These are phyloP conservation scores for Periconia macrospinosa DNA, from an alignment of 2,329 filamentous ascomycete genomes.

Conservation along the genomic window DNA sequence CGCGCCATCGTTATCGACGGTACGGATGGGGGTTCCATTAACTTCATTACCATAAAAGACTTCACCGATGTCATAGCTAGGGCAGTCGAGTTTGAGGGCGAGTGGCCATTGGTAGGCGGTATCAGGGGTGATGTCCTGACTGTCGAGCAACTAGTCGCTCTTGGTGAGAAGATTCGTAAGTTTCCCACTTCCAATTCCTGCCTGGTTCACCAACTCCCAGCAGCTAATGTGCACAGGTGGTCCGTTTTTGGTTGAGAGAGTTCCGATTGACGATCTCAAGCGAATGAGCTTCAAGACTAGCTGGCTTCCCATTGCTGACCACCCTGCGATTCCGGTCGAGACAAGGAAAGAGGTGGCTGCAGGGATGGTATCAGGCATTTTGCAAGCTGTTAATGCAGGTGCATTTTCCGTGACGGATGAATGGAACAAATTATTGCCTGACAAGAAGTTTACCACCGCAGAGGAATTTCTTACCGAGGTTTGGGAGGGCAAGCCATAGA, in stretches of 20 bases:
- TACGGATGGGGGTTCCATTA: slow-evolving; percentile 37
- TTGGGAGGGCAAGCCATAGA: slow-evolving; percentile 39
- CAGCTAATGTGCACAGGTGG: slow-evolving; percentile 28
- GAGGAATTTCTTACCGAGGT: slow-evolving; percentile 42
- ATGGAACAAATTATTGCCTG: slow-evolving; percentile 48
- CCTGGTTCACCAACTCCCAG: not conserved
- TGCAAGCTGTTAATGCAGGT: slow-evolving; percentile 43
- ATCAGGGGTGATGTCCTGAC: slow-evolving; percentile 13
- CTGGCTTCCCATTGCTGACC: slow-evolving; percentile 40
- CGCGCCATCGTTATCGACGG: slow-evolving; percentile 17
- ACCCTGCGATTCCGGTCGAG: slow-evolving; percentile 37
- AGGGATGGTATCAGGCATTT: slow-evolving; percentile 41
- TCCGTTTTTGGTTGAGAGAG: slow-evolving; percentile 46
- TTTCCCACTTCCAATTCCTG: not conserved
- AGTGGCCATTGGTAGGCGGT: slow-evolving; percentile 23
- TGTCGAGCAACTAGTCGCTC: slow-evolving; percentile 9
- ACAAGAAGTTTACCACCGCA: slow-evolving; percentile 44
- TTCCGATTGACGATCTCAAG: slow-evolving; percentile 50
- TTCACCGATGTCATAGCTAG: slow-evolving; percentile 15
- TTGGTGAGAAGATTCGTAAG: slow-evolving; percentile 19
- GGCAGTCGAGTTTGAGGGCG: slow-evolving; percentile 20
- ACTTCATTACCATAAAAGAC: slow-evolving; percentile 21
- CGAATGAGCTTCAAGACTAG: slow-evolving; percentile 41
- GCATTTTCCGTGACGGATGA: slow-evolving; percentile 46
- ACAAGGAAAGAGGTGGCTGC: slow-evolving; percentile 35